Percentiles rank a stretch among this genome's conserved stretches.
These are phyloP conservation scores for Curvularia spicifera DNA, from an alignment of 2,329 filamentous ascomycete species.

Conservation along the genomic window DNA sequence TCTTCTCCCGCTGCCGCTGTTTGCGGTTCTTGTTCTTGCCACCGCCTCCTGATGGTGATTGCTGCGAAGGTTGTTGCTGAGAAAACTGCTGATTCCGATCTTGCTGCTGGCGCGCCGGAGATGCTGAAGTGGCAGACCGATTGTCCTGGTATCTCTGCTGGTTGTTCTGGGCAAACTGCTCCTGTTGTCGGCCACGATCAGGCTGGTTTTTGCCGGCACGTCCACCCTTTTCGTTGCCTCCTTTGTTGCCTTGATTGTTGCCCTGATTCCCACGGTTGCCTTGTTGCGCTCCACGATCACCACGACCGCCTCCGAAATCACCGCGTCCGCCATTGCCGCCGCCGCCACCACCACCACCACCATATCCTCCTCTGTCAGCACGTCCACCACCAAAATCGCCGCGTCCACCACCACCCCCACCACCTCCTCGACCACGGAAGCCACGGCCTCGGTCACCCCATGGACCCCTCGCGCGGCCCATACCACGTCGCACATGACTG, in stretches of 20 bases:
- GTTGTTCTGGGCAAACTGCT: constrained; percentile 24
- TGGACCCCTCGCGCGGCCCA: constrained; percentile 40
- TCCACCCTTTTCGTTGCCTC: constrained; percentile 28
- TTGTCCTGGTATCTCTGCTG: constrained; percentile 35
- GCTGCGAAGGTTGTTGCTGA: constrained; percentile 23
- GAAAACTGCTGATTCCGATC: constrained; percentile 32
- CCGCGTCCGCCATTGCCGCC: constrained; percentile 33
- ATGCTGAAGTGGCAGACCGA: constrained; percentile 29
- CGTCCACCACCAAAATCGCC: constrained; percentile 35
- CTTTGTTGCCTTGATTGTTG: constrained; percentile 31
- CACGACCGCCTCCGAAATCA: constrained; percentile 27
- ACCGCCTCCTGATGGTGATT: constrained; percentile 31
- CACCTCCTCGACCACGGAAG: constrained; percentile 44
- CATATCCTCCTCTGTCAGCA: constrained; percentile 31
- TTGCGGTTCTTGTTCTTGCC: constrained; percentile 43
- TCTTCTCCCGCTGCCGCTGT: constrained; percentile 38
- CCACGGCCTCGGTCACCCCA: constrained; percentile 48
- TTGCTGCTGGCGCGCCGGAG: constrained; percentile 31
- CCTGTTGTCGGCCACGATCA: constrained; percentile 33
- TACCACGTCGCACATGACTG: constrained; percentile 47
- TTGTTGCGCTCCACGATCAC: constrained; percentile 37
- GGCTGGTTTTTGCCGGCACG: constrained; percentile 36
- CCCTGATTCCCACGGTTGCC: constrained; percentile 25
- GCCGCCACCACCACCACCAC: constrained; percentile 17
- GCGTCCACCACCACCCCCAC: constrained; percentile 22